phyloP scores from a whole-genome alignment of 2,329 filamentous ascomycete genomes.

The Metarhizium humberi region DNA sequence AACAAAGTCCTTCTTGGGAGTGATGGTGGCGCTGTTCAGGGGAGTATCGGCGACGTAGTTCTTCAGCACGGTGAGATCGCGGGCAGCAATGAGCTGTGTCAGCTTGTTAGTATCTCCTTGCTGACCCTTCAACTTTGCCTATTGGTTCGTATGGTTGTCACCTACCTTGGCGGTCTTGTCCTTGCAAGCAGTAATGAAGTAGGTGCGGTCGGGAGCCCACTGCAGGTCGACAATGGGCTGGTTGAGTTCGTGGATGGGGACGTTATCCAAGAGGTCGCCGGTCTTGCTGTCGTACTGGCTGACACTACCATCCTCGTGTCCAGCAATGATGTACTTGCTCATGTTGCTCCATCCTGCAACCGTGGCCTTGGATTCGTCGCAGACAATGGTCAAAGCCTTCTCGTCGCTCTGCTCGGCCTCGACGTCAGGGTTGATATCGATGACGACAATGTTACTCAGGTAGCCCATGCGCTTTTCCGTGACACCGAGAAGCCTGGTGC shows the following conservation, averaged over 20 bases:
- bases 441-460: constrained; percentile 85
- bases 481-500: constrained; percentile 79
- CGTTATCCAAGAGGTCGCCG: constrained; percentile 73
- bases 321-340: constrained; percentile 91
- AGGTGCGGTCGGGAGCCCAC: constrained; percentile 87
- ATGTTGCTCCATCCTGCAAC: constrained; percentile 95
- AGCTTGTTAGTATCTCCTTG: constrained; percentile 1
- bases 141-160: not conserved
- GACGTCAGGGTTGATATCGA: constrained; percentile 78
- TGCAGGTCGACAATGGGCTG: constrained; percentile 84
- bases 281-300: constrained; percentile 89
- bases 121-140: not conserved
- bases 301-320: constrained; percentile 91
- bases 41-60: constrained; percentile 88
- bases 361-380: constrained; percentile 92
- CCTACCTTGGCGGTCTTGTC: constrained; percentile 87
- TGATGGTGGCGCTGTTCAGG: constrained; percentile 91
- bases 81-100: constrained; percentile 64
- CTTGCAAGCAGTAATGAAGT: constrained; percentile 97
- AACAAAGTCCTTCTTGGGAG: constrained; percentile 92
- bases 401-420: constrained; percentile 79
- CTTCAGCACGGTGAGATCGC: constrained; percentile 86
- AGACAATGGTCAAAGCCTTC: constrained; percentile 77
- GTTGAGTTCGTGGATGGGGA: constrained; percentile 78
- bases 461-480: constrained; percentile 99